Conservation (phyloP, 1,284 basidiomycete species). For the Rhodotorula sp. region DNA sequence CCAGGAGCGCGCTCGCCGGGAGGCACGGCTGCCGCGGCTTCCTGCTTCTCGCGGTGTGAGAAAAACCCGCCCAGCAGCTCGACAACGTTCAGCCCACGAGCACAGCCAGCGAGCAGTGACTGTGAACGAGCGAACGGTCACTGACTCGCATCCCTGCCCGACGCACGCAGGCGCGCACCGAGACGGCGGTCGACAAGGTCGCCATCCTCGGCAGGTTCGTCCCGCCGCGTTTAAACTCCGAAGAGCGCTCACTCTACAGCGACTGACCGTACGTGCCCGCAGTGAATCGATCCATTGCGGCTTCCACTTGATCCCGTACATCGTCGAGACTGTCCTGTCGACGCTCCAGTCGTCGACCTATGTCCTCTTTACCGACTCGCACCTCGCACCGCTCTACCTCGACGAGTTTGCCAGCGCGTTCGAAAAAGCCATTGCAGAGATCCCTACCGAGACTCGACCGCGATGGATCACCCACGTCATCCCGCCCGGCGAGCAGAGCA, state of each 20-base stretch:
- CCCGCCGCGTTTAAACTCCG: background rate
- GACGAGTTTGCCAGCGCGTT: constrained; percentile 67
- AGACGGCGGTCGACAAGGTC: constrained; percentile 54
- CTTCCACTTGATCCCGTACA: constrained; percentile 80
- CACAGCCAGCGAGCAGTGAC: too few species aligned
- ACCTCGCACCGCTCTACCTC: constrained; percentile 79
- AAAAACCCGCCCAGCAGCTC: too few species aligned
- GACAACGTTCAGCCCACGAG: too few species aligned
- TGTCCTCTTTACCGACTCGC: constrained; percentile 87
- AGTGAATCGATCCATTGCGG: constrained; percentile 87
- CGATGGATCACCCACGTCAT: constrained; percentile 78
- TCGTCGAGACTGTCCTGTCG: constrained; percentile 67
- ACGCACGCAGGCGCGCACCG: constrained; percentile 23
- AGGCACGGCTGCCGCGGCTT: too few species aligned
- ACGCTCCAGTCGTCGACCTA: constrained; percentile 82
- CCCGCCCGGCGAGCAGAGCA: constrained; percentile 86
- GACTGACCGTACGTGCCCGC: background rate
- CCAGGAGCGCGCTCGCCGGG: too few species aligned
- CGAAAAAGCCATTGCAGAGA: constrained; percentile 51
- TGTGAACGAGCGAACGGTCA: too few species aligned
- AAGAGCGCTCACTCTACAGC: background rate
- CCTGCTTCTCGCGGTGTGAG: too few species aligned
- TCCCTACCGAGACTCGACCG: constrained; percentile 52
- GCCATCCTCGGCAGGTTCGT: constrained; percentile 66
- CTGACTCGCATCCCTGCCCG: background rate